Conservation (phyloP, 2,329 filamentous ascomycete species). For the Orbilia javanica region DNA sequence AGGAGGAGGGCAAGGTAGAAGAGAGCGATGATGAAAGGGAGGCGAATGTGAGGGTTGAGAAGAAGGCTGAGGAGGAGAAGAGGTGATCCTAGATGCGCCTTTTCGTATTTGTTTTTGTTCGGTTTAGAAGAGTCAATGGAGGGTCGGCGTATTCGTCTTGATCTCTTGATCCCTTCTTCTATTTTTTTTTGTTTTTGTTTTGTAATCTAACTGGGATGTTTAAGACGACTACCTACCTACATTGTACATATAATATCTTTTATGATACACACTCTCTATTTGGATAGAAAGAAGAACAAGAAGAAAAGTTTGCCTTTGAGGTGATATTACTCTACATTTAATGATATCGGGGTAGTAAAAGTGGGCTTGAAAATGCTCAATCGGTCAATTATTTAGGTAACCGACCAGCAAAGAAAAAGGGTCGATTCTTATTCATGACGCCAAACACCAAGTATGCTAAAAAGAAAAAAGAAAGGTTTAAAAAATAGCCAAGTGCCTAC, state of each 20-base stretch:
- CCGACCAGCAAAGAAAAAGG: not conserved
- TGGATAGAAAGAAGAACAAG: not conserved
- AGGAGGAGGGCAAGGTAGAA: constrained; percentile 31
- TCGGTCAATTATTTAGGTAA: no score
- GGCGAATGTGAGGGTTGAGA: constrained; percentile 26
- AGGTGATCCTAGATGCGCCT: constrained; percentile 6
- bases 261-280: constrained; percentile 17
- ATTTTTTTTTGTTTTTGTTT: not conserved
- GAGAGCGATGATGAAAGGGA: constrained; percentile 39
- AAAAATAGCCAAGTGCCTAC: no score
- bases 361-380: no score
- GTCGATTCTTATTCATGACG: constrained; percentile 3
- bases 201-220: not conserved
- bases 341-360: not conserved
- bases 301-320: not conserved
- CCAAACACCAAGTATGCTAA: constrained; percentile 38
- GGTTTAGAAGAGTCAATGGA: not conserved
- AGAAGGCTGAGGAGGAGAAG: constrained; percentile 38
- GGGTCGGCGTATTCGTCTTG: not conserved
- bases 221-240: not conserved
- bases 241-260: constrained; percentile 42
- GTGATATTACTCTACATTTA: not conserved
- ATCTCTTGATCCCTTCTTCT: not conserved
- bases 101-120: not conserved
- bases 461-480: not conserved